Base-by-base conservation (phyloP, 2,329 filamentous ascomycete species). In the Beauveria medogensis region DNA sequence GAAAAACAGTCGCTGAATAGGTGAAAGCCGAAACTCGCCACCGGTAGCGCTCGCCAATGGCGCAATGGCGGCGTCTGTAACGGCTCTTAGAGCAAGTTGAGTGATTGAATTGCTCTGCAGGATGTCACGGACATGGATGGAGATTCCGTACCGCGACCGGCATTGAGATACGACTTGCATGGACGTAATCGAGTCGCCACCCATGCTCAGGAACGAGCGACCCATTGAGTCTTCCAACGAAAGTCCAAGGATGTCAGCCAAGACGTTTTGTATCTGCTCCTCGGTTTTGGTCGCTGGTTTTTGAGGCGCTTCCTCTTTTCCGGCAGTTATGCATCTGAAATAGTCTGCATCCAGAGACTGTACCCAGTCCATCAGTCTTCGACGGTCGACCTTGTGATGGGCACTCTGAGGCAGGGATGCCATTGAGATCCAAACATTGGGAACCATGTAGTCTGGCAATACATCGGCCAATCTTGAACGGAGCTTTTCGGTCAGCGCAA, bases 211-310 rank as follows among this genome's bases (percentile, higher is more conserved):
- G 9, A 55, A 55, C 18, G 34, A 41, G 10, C 24, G 22, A 20
- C 14, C 16, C 20, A 41, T 28, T 8, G 34, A 28, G 37, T 28
- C 24, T n/a, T 43, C 20, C 20, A 16, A 12, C 12, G 53, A 12
- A 8, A 55, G 24, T 54, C 73, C 59, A 9, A 62, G 50, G 16
- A 62, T 51, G 44, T 69, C 66, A 3, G 72, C 69, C 70, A 73
- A 77, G n/a, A 76, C 68, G 20, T 9, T 46, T 46, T 46, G 44
- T 22, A 46, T 46, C 44, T 22, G 44, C 44, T 24, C 44, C 44
- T 46, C 44, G 20, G 4, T 46, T 16, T 14, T 20, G 8, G 44
- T 46, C 20, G n/a, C 20, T 46, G 44, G 44, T 46, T 46, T 46
- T 14, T 46, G 9, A 46, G 44, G n/a, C 20, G 44, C 44, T 20